phyloP scores from a whole-genome alignment of 768 basidiomycete genomes.

The Lenzites betulinus region DNA sequence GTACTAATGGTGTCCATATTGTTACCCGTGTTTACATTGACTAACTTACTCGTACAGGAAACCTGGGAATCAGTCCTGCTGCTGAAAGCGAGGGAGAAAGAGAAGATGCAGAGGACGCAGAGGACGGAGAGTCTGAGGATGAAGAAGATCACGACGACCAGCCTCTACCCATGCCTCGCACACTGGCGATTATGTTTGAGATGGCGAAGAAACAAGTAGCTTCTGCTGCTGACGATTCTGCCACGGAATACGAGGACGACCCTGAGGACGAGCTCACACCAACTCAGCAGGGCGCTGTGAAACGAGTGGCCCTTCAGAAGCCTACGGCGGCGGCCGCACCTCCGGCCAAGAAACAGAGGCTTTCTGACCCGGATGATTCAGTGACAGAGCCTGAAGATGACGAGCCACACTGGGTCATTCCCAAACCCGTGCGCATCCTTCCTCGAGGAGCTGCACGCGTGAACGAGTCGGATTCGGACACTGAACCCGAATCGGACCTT shows the following conservation, averaged over 20 bases:
- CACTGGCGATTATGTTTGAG: neutral
- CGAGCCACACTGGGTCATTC: neutral
- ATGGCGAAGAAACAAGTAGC: neutral
- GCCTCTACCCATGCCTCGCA: slow-evolving; percentile 3
- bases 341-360: neutral
- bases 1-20: slow-evolving; percentile 12
- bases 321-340: neutral
- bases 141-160: slow-evolving; percentile 12
- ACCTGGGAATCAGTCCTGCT: slow-evolving; percentile 17
- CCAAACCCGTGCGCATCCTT: neutral
- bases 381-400: neutral
- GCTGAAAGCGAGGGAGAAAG: slow-evolving; percentile 21
- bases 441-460: neutral
- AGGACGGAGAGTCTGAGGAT: neutral
- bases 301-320: neutral
- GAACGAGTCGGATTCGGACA: slow-evolving; percentile 27
- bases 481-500: slow-evolving; percentile 46
- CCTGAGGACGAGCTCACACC: neutral
- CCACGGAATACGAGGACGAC: slow-evolving; percentile 16
- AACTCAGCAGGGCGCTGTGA: neutral
- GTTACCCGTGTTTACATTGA: too few species aligned
- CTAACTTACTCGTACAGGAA: slow-evolving; percentile 15
- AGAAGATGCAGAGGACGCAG: slow-evolving; percentile 19
- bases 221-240: neutral
- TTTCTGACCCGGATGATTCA: neutral